Conservation (phyloP, 352 stramenopile species). For the Phytophthora quininea region DNA sequence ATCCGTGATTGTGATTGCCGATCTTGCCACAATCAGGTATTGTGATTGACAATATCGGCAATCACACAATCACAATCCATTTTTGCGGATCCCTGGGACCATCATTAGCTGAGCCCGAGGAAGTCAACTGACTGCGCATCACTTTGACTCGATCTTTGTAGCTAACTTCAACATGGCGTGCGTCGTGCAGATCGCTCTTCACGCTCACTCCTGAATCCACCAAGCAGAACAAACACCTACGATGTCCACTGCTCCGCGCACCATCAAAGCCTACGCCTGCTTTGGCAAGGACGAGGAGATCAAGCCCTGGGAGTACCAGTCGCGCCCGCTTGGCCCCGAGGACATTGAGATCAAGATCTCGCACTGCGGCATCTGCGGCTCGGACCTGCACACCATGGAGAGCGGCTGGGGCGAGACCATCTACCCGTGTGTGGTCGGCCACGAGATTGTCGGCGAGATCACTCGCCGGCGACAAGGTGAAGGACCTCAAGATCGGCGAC, state of each 20-base stretch:
- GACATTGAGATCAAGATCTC: constrained; percentile 73
- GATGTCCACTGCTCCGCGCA: constrained; percentile 38
- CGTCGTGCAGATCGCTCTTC: too few species aligned
- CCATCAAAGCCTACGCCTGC: constrained; percentile 50
- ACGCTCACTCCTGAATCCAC: neutral
- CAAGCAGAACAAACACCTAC: neutral
- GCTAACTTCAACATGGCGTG: too few species aligned
- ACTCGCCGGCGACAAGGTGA: constrained; percentile 53
- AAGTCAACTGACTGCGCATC: too few species aligned
- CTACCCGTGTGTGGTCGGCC: constrained; percentile 59
- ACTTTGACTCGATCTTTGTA: too few species aligned
- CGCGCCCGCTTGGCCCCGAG: constrained; percentile 43
- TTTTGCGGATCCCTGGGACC: too few species aligned
- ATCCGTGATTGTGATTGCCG: too few species aligned
- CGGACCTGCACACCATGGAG: constrained; percentile 63
- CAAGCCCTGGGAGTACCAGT: constrained; percentile 52
- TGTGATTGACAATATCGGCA: too few species aligned
- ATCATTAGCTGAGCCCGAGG: too few species aligned
- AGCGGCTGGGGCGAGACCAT: constrained; percentile 46
- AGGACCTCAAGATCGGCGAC: constrained; percentile 75
- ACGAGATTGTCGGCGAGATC: constrained; percentile 68
- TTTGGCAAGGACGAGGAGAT: constrained; percentile 39
- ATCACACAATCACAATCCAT: too few species aligned
- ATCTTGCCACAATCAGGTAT: too few species aligned
- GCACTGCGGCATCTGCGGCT: constrained; percentile 66